phyloP scores from a whole-genome alignment of 2,329 filamentous ascomycete genomes.

The Calonectria fujianensis region DNA sequence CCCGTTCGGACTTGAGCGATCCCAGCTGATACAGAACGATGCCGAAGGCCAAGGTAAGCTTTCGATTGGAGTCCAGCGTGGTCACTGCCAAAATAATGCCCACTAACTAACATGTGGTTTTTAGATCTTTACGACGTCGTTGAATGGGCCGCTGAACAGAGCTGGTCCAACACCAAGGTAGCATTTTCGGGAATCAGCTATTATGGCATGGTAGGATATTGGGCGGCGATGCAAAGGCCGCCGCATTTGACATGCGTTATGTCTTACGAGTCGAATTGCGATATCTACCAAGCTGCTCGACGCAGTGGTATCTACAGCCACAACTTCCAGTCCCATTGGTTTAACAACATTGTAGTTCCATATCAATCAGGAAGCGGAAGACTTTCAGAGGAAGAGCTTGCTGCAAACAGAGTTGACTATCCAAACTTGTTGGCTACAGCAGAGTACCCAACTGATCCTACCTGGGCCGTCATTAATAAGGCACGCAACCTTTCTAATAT shows the following conservation, averaged over 20 bases:
- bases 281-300: constrained; percentile 24
- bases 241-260: constrained; percentile 30
- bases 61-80: background rate
- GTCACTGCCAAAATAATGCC: background rate
- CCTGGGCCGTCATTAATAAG: constrained; percentile 11
- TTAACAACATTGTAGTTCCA: constrained; percentile 23
- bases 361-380: constrained; percentile 13
- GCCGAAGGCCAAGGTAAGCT: constrained; percentile 29
- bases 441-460: constrained; percentile 16
- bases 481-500: constrained; percentile 25
- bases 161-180: constrained; percentile 30
- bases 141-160: constrained; percentile 31
- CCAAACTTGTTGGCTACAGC: background rate
- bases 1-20: constrained; percentile 27
- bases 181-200: constrained; percentile 33
- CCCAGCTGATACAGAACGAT: constrained; percentile 14
- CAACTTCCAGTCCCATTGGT: constrained; percentile 36
- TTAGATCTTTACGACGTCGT: constrained; percentile 34
- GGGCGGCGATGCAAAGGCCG: constrained; percentile 30
- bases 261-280: constrained; percentile 27
- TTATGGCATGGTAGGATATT: constrained; percentile 33
- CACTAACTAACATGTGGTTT: background rate
- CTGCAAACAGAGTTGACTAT: constrained; percentile 28
- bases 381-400: constrained; percentile 15
- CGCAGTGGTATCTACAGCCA: constrained; percentile 23